phyloP scores from a whole-genome alignment of 2,329 filamentous ascomycete species.

The Diaporthe aspalathi region DNA sequence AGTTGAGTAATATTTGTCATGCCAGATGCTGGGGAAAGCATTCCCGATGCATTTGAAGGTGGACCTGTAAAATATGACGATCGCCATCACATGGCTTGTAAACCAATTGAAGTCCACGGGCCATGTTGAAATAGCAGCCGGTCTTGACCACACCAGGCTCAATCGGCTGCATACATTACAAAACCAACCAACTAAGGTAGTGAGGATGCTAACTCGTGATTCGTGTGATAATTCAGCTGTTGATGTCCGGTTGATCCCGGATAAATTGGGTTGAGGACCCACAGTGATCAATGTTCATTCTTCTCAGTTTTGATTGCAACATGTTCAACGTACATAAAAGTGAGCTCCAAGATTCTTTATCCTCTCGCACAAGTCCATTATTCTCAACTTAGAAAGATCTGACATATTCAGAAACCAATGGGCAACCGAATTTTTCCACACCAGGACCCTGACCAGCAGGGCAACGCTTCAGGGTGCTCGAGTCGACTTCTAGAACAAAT shows the following conservation, averaged over 20 bases:
- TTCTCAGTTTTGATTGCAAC: not conserved
- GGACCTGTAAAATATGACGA: not conserved
- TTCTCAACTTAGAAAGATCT: not conserved
- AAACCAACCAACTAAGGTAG: too few species aligned
- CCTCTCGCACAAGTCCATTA: not conserved
- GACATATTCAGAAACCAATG: not conserved
- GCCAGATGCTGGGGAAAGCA: not conserved
- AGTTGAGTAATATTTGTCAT: not conserved
- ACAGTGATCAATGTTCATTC: not conserved
- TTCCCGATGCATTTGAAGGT: not conserved
- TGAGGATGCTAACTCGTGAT: not conserved
- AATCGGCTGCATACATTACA: not conserved
- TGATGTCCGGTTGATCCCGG: conserved; percentile 1
- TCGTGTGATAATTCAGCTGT: conserved; percentile 4
- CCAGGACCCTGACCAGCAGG: not conserved
- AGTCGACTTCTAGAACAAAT: too few species aligned
- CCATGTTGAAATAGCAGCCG: not conserved
- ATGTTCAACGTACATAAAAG: not conserved
- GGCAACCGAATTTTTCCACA: too few species aligned
- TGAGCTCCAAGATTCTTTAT: not conserved
- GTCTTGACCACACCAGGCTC: not conserved
- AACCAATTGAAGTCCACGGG: not conserved
- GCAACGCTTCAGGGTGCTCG: not conserved
- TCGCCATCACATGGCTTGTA: not conserved
- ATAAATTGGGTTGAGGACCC: not conserved